Evolutionary conservation across 345 rosid species (phyloP).

Genomic region (Gossypium bickii): DNA sequence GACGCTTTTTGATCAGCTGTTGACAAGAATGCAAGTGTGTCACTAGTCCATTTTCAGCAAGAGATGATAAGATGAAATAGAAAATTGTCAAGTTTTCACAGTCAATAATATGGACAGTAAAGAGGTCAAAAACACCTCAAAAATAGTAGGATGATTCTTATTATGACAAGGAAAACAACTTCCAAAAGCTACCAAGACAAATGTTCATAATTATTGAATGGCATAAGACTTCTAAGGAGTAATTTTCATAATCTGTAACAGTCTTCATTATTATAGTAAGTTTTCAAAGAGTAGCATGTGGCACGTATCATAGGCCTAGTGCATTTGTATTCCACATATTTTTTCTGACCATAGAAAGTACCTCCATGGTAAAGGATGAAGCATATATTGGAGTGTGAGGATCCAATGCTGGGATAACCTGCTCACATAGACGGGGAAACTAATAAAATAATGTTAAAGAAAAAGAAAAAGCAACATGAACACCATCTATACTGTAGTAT

Average conservation of each 20-base stretch:
- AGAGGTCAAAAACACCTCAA: background rate
- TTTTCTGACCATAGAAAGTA: conserved; percentile 21
- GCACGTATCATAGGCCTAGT: background rate
- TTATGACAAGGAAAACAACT: conserved; percentile 6
- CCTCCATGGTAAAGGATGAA: conserved; percentile 99
- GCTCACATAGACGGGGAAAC: conserved; percentile 25
- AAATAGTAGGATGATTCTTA: background rate
- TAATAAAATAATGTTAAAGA: background rate
- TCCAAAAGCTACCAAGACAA: background rate
- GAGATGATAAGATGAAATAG: background rate
- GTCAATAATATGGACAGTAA: background rate
- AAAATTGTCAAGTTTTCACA: background rate
- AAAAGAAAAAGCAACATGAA: background rate
- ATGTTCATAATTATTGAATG: background rate
- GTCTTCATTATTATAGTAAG: background rate
- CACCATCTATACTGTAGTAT: background rate
- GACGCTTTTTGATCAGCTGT: conserved; percentile 88
- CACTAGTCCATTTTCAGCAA: conserved; percentile 1
- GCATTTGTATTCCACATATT: background rate
- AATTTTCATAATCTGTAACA: background rate
- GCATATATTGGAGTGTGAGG: conserved; percentile 76
- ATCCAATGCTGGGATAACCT: conserved; percentile 97
- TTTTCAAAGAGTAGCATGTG: background rate
- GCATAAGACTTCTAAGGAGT: conserved; percentile 3
- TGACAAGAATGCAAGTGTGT: conserved; percentile 15